phyloP scores from a whole-genome alignment of 1,139 yeast genomes.

The Candida tropicalis region DNA sequence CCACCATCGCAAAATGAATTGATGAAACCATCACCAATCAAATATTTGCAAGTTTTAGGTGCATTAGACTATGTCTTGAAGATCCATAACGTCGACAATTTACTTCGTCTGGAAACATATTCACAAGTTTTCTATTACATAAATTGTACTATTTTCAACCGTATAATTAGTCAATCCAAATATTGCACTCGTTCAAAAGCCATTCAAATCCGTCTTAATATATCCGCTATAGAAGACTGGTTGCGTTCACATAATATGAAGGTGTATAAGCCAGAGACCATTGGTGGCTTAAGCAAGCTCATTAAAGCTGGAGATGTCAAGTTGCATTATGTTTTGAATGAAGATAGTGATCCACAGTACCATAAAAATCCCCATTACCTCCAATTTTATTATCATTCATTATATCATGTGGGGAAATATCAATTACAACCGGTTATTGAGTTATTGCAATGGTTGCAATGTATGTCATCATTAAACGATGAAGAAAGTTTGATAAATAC shows the following conservation, averaged over 20 bases:
- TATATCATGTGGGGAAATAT: slow-evolving; percentile 60
- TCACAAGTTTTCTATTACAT: slow-evolving; percentile 82
- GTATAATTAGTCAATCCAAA: slow-evolving; percentile 62
- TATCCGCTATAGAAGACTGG: slow-evolving; percentile 93
- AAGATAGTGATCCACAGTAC: slow-evolving; percentile 16
- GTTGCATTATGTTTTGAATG: slow-evolving; percentile 29
- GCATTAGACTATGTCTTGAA: slow-evolving; percentile 86
- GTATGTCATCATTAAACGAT: slow-evolving; percentile 63
- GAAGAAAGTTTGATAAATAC: slow-evolving; percentile 62
- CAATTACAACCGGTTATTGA: slow-evolving; percentile 79
- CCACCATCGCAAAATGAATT: slow-evolving; percentile 69
- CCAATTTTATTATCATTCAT: slow-evolving; percentile 55
- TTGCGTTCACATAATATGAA: slow-evolving; percentile 73
- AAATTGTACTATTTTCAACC: slow-evolving; percentile 72
- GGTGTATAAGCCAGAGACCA: slow-evolving; percentile 46
- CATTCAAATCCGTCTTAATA: slow-evolving; percentile 81
- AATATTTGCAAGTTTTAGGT: slow-evolving; percentile 82
- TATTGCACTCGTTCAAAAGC: slow-evolving; percentile 83
- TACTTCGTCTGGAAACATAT: slow-evolving; percentile 73
- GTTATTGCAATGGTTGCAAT: slow-evolving; percentile 87
- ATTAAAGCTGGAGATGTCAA: slow-evolving; percentile 19
- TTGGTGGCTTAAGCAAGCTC: slow-evolving; percentile 29
- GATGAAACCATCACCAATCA: slow-evolving; percentile 84
- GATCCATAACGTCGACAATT: slow-evolving; percentile 76
- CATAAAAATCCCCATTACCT: slow-evolving; percentile 33